Base-by-base conservation (phyloP, 306 rosid genomes). In the Sicyos edulis region DNA sequence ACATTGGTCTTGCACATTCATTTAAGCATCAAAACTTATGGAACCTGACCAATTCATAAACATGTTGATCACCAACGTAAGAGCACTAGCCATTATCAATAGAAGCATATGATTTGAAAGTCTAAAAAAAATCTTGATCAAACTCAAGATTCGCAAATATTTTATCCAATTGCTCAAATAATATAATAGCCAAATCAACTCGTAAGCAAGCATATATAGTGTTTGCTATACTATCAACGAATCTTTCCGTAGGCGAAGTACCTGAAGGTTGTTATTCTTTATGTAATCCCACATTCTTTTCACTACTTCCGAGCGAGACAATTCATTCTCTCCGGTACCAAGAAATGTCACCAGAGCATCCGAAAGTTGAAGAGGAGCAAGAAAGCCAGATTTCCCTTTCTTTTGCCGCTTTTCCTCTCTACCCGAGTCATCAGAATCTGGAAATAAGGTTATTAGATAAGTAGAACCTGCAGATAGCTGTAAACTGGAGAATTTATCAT, bases 241-340 rank as follows among this genome's bases (percentile, higher is more conserved):
- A 59, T 64, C 70, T 77, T 20, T 12, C 4, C 47, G 15, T 15
- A 61, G 70, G 26, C 24, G 59, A 74, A 80, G 12, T 78, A 89
- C 96, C 92, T 89, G 91, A 74, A 89, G 91, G 82, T 84, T 77
- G 77, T 89, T 87, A 74, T 82, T 81, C 82, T 89, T 89, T 70
- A 87, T 87, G 85, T 87, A 87, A 54, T 81, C 89, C 96, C 92
- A 84, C 88, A 84, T 89, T 83, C 86, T 86, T 81, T 89, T 89
- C 58, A 83, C 79, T 56, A 81, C 87, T 17, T 80, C 89, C 60
- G 89, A 8, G 50, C 90, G 84, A 60, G 96, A 54, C 85, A 85
- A 80, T 72, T 70, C 86, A 71, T 78, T 84, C 77, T 89, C 96
- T 72, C 89, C 96, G 0, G 89, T 85, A 61, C 89, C 96, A 72